Base-by-base conservation (phyloP, 2,329 filamentous ascomycete species). In the Aspergillus alliaceus region DNA sequence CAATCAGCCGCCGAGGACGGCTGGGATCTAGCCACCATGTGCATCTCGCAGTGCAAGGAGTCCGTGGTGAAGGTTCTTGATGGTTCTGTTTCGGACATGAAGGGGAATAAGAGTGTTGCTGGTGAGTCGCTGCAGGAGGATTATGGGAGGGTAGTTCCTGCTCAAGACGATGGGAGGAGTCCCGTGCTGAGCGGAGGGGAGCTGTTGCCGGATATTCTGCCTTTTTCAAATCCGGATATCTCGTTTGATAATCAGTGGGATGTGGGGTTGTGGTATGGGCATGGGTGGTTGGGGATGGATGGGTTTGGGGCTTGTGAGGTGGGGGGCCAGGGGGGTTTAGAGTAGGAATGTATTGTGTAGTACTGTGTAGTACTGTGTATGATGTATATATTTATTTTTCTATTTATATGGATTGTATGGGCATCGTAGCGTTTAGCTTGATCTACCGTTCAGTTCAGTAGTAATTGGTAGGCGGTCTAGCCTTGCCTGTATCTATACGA, bases 1-100 rank as follows among this genome's bases (percentile, higher is more conserved):
- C 63, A 56, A 22, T 27, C 42, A 1, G 53, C 54, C 18, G 61
- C 60, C n/a, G 47, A 62, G 24, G 49, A 57, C 11, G 58, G 61
- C 18, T 65, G 63, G 63, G 63, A 65, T 51, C 54, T 65, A 22
- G 60, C 60, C n/a, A 59, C 62, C 7, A 61, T 62, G 29, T 65
- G 63, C 52, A 57, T 65, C 9, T 53, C 54, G 18, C 63, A 61
- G 47, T 64, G 62, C 37, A 62, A 54, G 14, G 58, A 56, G 20
- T 53, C 63, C 6, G 62, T 64, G 6, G 57, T 59, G 15, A 65
- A 63, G 35, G 51, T 59, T 15, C 51, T 59, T 8, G 29, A 37
- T 31, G 40, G 9, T 25, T n/a, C n/a, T n/a, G n/a, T n/a, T n/a
- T n/a, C n/a, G n/a, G 53, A 56, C 4, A 8, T 18, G 22, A 20